A percentile compares a stretch with the other conserved stretches of the same genome.
These are phyloP conservation scores for Penicillium arizonense DNA, from an alignment of 495 filamentous ascomycete species.

Conservation along the genomic window DNA sequence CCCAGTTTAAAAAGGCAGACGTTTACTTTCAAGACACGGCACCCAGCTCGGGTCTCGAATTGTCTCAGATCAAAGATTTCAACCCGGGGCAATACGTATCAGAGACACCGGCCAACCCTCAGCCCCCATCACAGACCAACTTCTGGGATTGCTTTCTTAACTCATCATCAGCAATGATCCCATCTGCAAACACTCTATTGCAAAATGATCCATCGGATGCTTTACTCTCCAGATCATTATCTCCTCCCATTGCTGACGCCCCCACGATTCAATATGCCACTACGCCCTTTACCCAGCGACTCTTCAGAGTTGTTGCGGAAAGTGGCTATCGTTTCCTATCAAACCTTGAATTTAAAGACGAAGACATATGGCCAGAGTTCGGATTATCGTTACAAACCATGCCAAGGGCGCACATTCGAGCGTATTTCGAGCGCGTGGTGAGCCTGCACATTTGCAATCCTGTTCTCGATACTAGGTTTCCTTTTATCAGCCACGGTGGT, in stretches of 20 bases:
- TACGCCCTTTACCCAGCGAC: constrained; percentile 9
- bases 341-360: constrained; percentile 3
- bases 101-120: not conserved
- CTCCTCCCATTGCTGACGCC: not conserved
- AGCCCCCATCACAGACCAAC: not conserved
- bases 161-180: not conserved
- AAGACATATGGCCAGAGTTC: constrained; percentile 16
- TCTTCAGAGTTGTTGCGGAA: constrained; percentile 15
- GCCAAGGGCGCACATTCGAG: constrained; percentile 7
- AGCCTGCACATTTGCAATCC: constrained; percentile 11
- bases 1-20: constrained; percentile 4
- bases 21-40: not conserved
- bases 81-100: not conserved
- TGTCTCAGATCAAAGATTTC: not conserved
- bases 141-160: not conserved
- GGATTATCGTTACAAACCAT: constrained; percentile 12
- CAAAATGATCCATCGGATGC: not conserved
- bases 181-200: not conserved
- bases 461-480: constrained; percentile 13
- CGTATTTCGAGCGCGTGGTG: constrained; percentile 14
- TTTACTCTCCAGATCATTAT: not conserved
- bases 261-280: constrained; percentile 10
- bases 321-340: constrained; percentile 12
- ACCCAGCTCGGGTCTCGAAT: not conserved
- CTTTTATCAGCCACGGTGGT: constrained; percentile 17